Conservation (phyloP, 805 yeast species). For the Phaffomyces antillensis region DNA sequence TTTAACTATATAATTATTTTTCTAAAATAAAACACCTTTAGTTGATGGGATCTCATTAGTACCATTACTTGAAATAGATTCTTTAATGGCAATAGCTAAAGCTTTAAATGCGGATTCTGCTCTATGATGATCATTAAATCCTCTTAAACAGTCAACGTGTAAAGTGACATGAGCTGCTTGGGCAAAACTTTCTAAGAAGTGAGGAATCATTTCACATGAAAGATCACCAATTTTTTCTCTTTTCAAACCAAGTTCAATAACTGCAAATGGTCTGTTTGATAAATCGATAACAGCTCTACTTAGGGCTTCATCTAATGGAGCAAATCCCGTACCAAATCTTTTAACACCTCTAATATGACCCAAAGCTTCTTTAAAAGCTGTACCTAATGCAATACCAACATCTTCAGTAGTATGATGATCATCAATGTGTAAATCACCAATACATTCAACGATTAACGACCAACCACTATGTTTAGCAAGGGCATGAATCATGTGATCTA, state of each 20-base stretch:
- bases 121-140: constrained; percentile 92
- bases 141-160: constrained; percentile 92
- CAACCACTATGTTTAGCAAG: constrained; percentile 96
- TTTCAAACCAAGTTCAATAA: constrained; percentile 79
- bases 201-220: constrained; percentile 97
- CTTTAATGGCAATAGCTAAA: constrained; percentile 83
- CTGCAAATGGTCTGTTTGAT: constrained; percentile 89
- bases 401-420: constrained; percentile 98
- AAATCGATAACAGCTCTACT: constrained; percentile 94
- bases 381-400: constrained; percentile 86
- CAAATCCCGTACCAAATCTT: constrained; percentile 88
- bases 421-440: constrained; percentile 92
- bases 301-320: constrained; percentile 94
- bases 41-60: constrained; percentile 91
- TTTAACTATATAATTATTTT: not conserved
- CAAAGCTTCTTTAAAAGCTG: constrained; percentile 81
- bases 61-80: constrained; percentile 78
- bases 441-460: constrained; percentile 84
- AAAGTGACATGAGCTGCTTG: constrained; percentile 84
- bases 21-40: constrained; percentile 78
- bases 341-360: constrained; percentile 88
- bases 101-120: constrained; percentile 97
- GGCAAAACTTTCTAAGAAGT: constrained; percentile 89
- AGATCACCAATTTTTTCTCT: constrained; percentile 92
- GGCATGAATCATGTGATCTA: constrained; percentile 97